Base-by-base conservation (phyloP, 352 stramenopile species). In the Globisporangium uncinulatum region DNA sequence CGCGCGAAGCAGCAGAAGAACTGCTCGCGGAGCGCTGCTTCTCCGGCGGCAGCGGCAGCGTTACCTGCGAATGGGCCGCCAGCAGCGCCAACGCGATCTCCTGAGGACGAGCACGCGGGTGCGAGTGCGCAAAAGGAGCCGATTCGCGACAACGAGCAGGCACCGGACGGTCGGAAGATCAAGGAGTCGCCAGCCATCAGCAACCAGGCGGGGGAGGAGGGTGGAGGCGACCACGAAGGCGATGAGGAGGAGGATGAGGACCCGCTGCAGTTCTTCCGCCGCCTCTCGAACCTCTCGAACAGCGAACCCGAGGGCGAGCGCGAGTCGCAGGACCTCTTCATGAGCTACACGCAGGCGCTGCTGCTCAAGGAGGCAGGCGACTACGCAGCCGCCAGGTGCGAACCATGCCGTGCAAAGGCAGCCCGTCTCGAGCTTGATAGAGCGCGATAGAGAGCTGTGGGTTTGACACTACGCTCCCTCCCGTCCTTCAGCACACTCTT, bases 261-360 rank as follows among this genome's bases (percentile, higher is more conserved):
- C n/a, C 60, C 64, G 6, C 50, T 76, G 11, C 56, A 56, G 34
- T 74, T 79, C 36, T 71, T 78, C 50, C 58, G 68, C 0, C 55
- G 66, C 4, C 45, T 59, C 32, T 48, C 43, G 42, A 48, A 36
- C 15, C 13, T 50, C 57, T 53, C 43, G 21, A 42, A 42, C 7
- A 21, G 9, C 24, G 29, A 39, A n/a, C 20, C 50, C 2, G 50
- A 46, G 10, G n/a, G 34, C 21, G 50, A 44, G 36, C 42, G 50
- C 44, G 50, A 43, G 34, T 54, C 50, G 20, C 57, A 67, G 9
- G 58, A 73, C 9, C 51, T 69, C 10, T 76, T 67, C 42, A 54
- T 66, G 44, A 47, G 54, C 17, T 87, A 82, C 59, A 73, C 72
- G 2, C 62, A 76, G 19, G 74, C 77, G 17, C 62, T 87, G 56